Base-by-base conservation (phyloP, 768 basidiomycete species). In the Hemileccinum rubropunctum region DNA sequence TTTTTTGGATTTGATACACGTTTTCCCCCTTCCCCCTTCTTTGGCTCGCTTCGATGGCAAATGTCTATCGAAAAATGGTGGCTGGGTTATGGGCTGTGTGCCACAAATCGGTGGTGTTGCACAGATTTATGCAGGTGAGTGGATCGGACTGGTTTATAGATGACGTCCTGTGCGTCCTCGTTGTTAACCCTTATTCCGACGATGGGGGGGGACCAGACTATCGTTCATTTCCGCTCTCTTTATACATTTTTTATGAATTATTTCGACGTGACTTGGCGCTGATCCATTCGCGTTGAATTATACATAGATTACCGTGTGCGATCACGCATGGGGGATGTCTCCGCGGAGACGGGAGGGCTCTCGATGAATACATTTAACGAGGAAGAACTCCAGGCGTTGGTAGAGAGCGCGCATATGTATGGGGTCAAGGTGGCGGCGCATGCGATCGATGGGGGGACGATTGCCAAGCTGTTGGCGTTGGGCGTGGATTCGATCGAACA, bases 401-500 rank as follows among this genome's bases (percentile, higher is more conserved):
- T 82, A n/a, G 60, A 66, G 47, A 74, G 78, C 10, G 80, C 80
- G 0, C 80, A 80, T 56, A 60, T 61, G 4, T 67, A 73, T 41
- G 79, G 77, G 12, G 77, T 80, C 56, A 81, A 81, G 58, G 77
- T 84, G 43, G 80, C 81, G 3, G 80, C 77, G 0, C 84, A 86
- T 60, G 73, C 79, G 13, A 70, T 69, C 0, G 51, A 66, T 11
- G 57, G 60, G 28, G 48, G 56, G 9, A 68, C 67, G 28, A 69
- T 79, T 5, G 61, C 71, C 15, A 58, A 60, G 6, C 61, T 77
- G 9, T 32, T 53, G 49, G 18, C 17, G 17, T 18, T 60, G 26
- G 58, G 60, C 28, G 69, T 80, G 44, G 77, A 85, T 58, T 77
- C 74, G 21, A 71, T 87, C 51, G 83, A 86, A 58, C 59, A 30